Conservation (phyloP, 2,329 filamentous ascomycete genomes). For the Fusarium staphyleae region DNA sequence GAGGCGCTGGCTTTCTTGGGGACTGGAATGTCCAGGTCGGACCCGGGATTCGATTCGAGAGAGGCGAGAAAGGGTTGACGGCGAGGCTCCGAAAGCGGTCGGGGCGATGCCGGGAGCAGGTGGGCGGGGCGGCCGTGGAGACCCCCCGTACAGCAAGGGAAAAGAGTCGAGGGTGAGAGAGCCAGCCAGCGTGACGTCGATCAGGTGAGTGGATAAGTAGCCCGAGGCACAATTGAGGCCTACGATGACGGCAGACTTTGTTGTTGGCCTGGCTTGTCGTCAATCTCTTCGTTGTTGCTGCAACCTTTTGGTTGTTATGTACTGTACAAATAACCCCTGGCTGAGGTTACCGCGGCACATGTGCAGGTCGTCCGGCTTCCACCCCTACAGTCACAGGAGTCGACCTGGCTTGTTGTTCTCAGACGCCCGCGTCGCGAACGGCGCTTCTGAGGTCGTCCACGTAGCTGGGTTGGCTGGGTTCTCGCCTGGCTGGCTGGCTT, state of each 20-base stretch:
- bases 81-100: conserved; percentile 44
- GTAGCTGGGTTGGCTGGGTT: conserved; percentile 4
- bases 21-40: conserved; percentile 36
- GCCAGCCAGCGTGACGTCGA: conserved; percentile 32
- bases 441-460: conserved; percentile 26
- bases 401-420: neutral
- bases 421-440: conserved; percentile 28
- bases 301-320: conserved; percentile 3
- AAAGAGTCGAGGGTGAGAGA: conserved; percentile 3
- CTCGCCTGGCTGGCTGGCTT: conserved; percentile 7
- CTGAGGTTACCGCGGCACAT: neutral
- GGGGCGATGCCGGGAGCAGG: conserved; percentile 23
- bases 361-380: no score
- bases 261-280: neutral
- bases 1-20: conserved; percentile 26
- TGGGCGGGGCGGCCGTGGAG: conserved; percentile 14
- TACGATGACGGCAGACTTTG: conserved; percentile 31
- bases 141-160: neutral
- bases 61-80: conserved; percentile 15
- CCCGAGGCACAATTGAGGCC: conserved; percentile 34
- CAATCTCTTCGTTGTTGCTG: conserved; percentile 22
- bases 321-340: neutral
- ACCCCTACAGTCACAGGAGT: no score
- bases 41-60: conserved; percentile 12
- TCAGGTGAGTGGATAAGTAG: conserved; percentile 30